Percentiles rank a stretch among this genome's conserved stretches.
These are phyloP conservation scores for Amphirosellinia nigrospora DNA, from an alignment of 495 filamentous ascomycete species.

Conservation along the genomic window DNA sequence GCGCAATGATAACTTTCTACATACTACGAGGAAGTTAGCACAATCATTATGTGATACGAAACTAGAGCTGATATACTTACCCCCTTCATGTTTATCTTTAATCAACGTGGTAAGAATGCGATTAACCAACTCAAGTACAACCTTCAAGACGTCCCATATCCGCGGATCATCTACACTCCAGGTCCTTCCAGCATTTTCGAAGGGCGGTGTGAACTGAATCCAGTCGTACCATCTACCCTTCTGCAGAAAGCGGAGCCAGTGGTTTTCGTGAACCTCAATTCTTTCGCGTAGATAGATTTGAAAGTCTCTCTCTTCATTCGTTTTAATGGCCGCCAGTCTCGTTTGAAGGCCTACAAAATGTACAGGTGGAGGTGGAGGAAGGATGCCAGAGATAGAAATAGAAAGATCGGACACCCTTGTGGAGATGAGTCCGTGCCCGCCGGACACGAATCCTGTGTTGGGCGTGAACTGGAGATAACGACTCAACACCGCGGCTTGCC, in stretches of 20 bases:
- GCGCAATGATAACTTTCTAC: not conserved
- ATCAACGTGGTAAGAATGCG: not conserved
- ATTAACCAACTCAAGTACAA: not conserved
- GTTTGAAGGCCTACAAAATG: not conserved
- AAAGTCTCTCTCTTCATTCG: not conserved
- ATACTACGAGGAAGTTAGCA: not conserved
- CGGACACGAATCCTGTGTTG: not conserved
- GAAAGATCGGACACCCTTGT: not conserved
- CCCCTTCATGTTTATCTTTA: not conserved
- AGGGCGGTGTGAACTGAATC: not conserved
- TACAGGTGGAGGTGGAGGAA: not conserved
- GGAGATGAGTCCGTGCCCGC: not conserved
- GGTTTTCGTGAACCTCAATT: not conserved
- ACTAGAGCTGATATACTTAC: not conserved
- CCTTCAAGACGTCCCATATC: not conserved
- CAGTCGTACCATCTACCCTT: conserved; percentile 11
- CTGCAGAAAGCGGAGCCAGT: not conserved
- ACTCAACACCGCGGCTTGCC: not conserved
- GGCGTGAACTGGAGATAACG: not conserved
- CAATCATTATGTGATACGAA: not conserved
- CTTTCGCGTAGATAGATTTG: not conserved
- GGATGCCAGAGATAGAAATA: not conserved
- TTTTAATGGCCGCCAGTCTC: not conserved
- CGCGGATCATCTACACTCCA: conserved; percentile 1
- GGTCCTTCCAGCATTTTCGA: not conserved